Evolutionary conservation across 139 green algal species (phyloP).

Genomic region (Trebouxia sp.): DNA sequence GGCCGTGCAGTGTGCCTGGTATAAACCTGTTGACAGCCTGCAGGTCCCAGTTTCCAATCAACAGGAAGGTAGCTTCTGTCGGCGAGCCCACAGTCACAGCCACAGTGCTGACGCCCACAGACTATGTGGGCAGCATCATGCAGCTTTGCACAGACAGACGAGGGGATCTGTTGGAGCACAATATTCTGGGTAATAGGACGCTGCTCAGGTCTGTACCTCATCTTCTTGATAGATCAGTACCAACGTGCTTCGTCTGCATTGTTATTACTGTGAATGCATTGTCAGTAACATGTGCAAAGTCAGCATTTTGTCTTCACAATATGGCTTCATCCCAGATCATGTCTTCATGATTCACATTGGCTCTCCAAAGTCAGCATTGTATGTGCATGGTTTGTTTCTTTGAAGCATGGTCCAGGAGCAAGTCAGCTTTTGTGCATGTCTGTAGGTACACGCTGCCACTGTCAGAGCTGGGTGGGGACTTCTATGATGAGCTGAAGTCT

Average conservation of each 20-base stretch:
- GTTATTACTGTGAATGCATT: no score
- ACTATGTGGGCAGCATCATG: constrained; percentile 77
- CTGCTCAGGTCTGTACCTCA: constrained; percentile 56
- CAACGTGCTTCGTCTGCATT: no score
- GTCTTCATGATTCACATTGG: no score
- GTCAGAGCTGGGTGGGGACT: constrained; percentile 80
- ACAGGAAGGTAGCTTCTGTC: constrained; percentile 46
- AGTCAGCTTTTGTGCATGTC: background rate
- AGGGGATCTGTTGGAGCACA: constrained; percentile 76
- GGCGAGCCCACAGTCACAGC: constrained; percentile 87
- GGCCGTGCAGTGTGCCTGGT: no score
- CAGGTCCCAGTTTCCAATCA: constrained; percentile 61
- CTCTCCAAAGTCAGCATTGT: no score
- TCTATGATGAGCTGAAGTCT: constrained; percentile 90
- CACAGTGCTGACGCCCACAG: constrained; percentile 82
- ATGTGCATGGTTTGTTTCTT: no score
- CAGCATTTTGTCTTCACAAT: no score
- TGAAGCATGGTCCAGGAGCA: constrained; percentile 39
- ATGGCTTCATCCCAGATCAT: no score
- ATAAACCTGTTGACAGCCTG: background rate
- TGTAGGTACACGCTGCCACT: constrained; percentile 74
- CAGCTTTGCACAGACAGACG: constrained; percentile 66
- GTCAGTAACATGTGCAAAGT: no score
- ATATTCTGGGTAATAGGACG: constrained; percentile 45
- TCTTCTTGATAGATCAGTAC: no score